Base-by-base conservation (phyloP, 1,284 basidiomycete genomes). In the Bothia castanella region DNA sequence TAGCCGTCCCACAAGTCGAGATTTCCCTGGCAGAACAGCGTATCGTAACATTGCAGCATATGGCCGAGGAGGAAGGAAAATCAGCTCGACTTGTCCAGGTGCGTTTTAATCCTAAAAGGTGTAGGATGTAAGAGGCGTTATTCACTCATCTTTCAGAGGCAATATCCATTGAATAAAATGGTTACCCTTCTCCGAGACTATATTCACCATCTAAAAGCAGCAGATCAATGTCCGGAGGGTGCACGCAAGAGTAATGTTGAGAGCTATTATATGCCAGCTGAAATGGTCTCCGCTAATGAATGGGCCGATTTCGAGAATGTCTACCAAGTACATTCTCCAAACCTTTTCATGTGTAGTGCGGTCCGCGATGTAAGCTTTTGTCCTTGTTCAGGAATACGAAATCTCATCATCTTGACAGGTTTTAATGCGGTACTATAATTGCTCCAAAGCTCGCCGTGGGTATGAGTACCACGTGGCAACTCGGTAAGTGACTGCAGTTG, bases 391-490 rank as follows among this genome's bases (percentile, higher is more conserved):
- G 25, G 37, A 21, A 32, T 52, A 45, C 42, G 27, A 43, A n/a
- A 19, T 35, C 47, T 52, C 16, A 48, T 52, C 30, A 9, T 48
- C 25, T 30, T 23, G 27, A 42, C 53, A 94, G 82, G 82, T 96
- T 52, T 75, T 96, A 64, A 81, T 91, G 71, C 88, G 91, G 66
- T 97, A 97, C 70, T 94, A 93, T 66, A 89, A 90, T 65, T 89
- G 88, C 61, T 90, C 87, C 41, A 78, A 83, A 41, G 78, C 85
- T 21, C 73, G 82, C 37, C 80, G 87, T 57, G 88, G 89, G 5
- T 83, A 91, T 49, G 87, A 93, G 63, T 97, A 95, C 66, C 89
- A 92, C 61, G 82, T 93, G 74, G 90, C 92, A 5, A 84, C 89
- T 19, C 81, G 87, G 90, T 89, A 65, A 57, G 80, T 69, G 40